Evolutionary conservation across 2,329 filamentous ascomycete species (phyloP), one percentile per base, ranked within the genome.

Genomic region (Macrophomina phaseolina): DNA sequence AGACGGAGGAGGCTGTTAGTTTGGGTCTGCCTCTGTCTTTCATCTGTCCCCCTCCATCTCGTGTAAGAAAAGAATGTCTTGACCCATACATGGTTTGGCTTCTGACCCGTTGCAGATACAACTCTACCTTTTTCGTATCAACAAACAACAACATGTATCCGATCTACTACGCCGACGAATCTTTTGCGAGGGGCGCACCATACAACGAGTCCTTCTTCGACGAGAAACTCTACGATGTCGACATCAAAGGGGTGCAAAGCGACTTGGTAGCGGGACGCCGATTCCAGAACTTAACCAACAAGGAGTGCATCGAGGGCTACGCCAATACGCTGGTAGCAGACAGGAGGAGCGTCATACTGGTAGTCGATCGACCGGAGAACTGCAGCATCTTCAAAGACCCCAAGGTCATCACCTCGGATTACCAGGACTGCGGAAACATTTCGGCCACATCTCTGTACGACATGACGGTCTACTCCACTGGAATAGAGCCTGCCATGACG

Each of bases 31-130:
- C 56, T 61, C 16, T 30, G 56, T 8, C 28, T 61, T 23, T 32
- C 56, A 14, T 61, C 56, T 32, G 14, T 61, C 11, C 56, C 56
- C 5, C 56, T 61, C 42, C 56, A 61, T 34, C 42, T 61, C 28
- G 38, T 61, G 40, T 56, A 56, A 52, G 49, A 23, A 23, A 23
- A 23, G 23, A 23, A 23, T 23, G 3, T 23, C 23, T 23, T 23
- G 23, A 23, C 23, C 23, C 23, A 23, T 23, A 23, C 23, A n/a
- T 11, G 6, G 18, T 23, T 23, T 23, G 16, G 18, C 4, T 32
- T 34, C 53, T 40, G 36, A 56, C 34, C 3, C 9, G 36, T 4
- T 30, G 9, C 53, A 56, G 53, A 42, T 61, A 48, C 23, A 61
- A 61, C 56, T 61, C 56, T 1, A 61, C 42, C 40, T 61, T 61